phyloP scores from a whole-genome alignment of 495 filamentous ascomycete genomes.

The Trichoderma reesei region DNA sequence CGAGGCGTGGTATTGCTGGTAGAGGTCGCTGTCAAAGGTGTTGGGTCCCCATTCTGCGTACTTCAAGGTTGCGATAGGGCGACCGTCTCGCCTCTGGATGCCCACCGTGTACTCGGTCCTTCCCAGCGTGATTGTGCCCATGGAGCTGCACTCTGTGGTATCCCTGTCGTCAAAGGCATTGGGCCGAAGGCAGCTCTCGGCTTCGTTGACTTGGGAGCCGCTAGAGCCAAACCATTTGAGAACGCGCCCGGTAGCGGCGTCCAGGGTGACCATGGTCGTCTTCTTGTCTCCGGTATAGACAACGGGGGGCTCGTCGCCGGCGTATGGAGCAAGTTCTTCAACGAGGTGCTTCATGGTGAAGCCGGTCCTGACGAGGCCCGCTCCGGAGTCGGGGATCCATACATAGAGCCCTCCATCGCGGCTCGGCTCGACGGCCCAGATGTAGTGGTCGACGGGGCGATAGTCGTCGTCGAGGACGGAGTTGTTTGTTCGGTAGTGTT shows the following conservation, averaged over 20 bases:
- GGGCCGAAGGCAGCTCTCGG: slow-evolving; percentile 46
- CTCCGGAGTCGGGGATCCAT: slow-evolving; percentile 61
- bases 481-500: slow-evolving; percentile 65
- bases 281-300: slow-evolving; percentile 88
- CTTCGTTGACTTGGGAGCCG: slow-evolving; percentile 32
- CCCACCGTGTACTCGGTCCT: slow-evolving; percentile 79
- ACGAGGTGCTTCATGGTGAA: slow-evolving; percentile 79
- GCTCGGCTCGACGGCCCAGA: slow-evolving; percentile 96
- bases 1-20: slow-evolving; percentile 64
- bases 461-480: slow-evolving; percentile 47
- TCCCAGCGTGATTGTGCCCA: slow-evolving; percentile 66
- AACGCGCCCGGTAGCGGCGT: slow-evolving; percentile 72
- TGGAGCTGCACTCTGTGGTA: slow-evolving; percentile 59
- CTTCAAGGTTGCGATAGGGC: slow-evolving; percentile 77
- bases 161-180: slow-evolving; percentile 52
- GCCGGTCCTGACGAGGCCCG: slow-evolving; percentile 67
- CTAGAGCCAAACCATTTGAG: slow-evolving; percentile 40
- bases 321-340: slow-evolving; percentile 56
- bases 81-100: slow-evolving; percentile 67
- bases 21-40: slow-evolving; percentile 79
- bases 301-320: slow-evolving; percentile 56
- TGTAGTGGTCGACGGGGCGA: slow-evolving; percentile 63
- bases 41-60: slow-evolving; percentile 96
- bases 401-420: slow-evolving; percentile 83
- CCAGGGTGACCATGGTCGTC: slow-evolving; percentile 76